A percentile compares a stretch with the other conserved stretches of the same genome.
Conservation (phyloP, 768 basidiomycete species). For the Boletellus sp. region DNA sequence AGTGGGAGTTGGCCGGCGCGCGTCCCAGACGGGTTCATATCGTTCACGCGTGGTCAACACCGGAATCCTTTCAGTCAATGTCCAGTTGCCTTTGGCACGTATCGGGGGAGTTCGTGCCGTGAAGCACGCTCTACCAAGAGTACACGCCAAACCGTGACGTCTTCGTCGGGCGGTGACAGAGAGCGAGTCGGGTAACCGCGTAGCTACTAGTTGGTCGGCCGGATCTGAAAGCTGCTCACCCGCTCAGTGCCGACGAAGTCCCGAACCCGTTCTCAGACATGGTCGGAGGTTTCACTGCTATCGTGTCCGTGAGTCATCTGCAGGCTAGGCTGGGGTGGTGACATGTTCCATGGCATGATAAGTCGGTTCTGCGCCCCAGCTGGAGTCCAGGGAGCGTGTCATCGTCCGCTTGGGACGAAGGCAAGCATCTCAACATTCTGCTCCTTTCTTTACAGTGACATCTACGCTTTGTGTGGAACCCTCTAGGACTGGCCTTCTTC, state of each 20-base stretch:
- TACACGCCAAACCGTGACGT: conserved; percentile 50
- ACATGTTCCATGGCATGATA: conserved; percentile 54
- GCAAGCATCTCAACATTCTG: conserved; percentile 38
- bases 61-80: conserved; percentile 34
- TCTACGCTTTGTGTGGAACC: conserved; percentile 38
- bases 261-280: conserved; percentile 78
- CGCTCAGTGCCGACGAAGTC: conserved; percentile 82
- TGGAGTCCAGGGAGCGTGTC: too few species aligned
- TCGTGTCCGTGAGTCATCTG: too few species aligned
- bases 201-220: conserved; percentile 13
- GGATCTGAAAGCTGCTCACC: conserved; percentile 73
- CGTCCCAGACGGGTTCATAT: too few species aligned
- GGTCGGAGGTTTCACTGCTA: conserved; percentile 84
- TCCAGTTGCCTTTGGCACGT: conserved; percentile 60
- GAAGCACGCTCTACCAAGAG: conserved; percentile 59
- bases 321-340: background rate
- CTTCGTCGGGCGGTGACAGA: conserved; percentile 49
- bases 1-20: too few species aligned
- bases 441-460: background rate
- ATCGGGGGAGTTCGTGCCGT: conserved; percentile 76
- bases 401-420: conserved; percentile 86
- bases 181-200: conserved; percentile 18
- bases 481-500: too few species aligned
- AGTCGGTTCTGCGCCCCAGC: conserved; percentile 87
- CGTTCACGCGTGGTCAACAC: conserved; percentile 36